A percentile compares a stretch with the other conserved stretches of the same genome.
These are phyloP conservation scores for Ogataea kodamae DNA, from an alignment of 805 yeast species.

Conservation along the genomic window DNA sequence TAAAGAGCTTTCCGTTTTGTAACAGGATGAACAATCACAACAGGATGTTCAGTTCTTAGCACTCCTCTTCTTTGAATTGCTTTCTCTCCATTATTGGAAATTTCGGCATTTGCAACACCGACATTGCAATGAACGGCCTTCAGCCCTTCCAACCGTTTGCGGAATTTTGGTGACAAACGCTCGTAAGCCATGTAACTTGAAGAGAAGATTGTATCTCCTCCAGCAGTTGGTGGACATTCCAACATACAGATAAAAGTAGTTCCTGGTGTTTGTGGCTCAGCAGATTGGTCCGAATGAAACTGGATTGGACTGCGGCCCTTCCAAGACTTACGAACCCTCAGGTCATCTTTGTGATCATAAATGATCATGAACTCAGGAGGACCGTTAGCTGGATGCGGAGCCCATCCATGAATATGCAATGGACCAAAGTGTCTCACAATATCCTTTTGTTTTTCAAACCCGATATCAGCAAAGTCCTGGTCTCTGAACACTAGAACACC, in stretches of 20 bases:
- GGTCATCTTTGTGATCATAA: slow-evolving; percentile 35
- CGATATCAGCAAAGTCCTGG: slow-evolving; percentile 59
- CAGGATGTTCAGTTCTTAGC: slow-evolving; percentile 61
- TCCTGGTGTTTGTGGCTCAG: slow-evolving; percentile 64
- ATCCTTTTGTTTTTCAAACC: slow-evolving; percentile 45
- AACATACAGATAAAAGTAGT: slow-evolving; percentile 47
- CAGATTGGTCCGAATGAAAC: slow-evolving; percentile 55
- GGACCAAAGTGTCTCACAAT: slow-evolving; percentile 66
- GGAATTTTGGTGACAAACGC: slow-evolving; percentile 63
- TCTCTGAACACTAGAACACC: slow-evolving; percentile 66
- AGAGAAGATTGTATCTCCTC: slow-evolving; percentile 78
- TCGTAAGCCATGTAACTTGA: slow-evolving; percentile 67
- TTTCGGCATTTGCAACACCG: slow-evolving; percentile 62
- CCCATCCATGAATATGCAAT: slow-evolving; percentile 57
- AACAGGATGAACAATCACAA: slow-evolving; percentile 71
- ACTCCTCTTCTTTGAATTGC: slow-evolving; percentile 59
- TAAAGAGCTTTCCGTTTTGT: slow-evolving; percentile 57
- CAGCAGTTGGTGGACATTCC: slow-evolving; percentile 40
- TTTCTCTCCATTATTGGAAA: slow-evolving; percentile 50
- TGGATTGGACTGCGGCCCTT: slow-evolving; percentile 34
- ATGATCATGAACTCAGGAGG: slow-evolving; percentile 42
- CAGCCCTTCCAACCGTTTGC: slow-evolving; percentile 56
- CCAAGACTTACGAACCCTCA: slow-evolving; percentile 21
- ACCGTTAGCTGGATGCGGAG: slow-evolving; percentile 46
- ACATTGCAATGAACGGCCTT: slow-evolving; percentile 69